Base-by-base conservation (phyloP, 352 stramenopile species). In the Phytophthora capsici region DNA sequence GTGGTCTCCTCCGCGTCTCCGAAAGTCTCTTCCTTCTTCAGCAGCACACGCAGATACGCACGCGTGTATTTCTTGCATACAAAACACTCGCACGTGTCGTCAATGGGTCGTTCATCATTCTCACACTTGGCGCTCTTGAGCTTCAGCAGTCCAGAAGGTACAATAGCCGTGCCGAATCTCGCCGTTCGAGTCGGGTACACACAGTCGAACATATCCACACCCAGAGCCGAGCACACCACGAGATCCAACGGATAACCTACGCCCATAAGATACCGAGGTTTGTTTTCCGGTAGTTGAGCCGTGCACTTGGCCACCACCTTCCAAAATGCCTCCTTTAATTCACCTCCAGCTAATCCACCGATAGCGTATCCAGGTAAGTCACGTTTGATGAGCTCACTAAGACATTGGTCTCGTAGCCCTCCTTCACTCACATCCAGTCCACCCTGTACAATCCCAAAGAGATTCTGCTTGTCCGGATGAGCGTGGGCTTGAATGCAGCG, bases 181-280 rank as follows among this genome's bases (percentile, higher is more conserved):
- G 93, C 97, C 25, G 96, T 99, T 32, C 96, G 84, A 41, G 96
- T 99, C 6, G 97, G 96, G 78, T 98, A 99, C 8, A 99, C 96
- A 74, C 96, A 99, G 84, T 99, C 97, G 55, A 90, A 96, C 96
- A 99, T 99, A 73, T 99, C 96, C 4, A 98, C 96, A 23, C 97
- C 97, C 5, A 99, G 74, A 6, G 93, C 95, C 20, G 94, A 98
- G 76, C 97, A 99, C 25, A 99, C 92, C 2, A 99, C 95, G 16
- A 99, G 85, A 74, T 99, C 96, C 6, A 99, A 58, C 23, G 97
- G 96, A 77, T 99, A 99, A 14, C 97, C 97, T 5, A 99, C 96
- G 34, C 97, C 97, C 97, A 99, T 99, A 38, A 99, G 75, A 80
- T 99, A 99, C 6, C 96, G 82, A 23, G 97, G 96, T 58, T 99